Conservation (phyloP, 352 stramenopile species). For the Phytophthora crassamura region DNA sequence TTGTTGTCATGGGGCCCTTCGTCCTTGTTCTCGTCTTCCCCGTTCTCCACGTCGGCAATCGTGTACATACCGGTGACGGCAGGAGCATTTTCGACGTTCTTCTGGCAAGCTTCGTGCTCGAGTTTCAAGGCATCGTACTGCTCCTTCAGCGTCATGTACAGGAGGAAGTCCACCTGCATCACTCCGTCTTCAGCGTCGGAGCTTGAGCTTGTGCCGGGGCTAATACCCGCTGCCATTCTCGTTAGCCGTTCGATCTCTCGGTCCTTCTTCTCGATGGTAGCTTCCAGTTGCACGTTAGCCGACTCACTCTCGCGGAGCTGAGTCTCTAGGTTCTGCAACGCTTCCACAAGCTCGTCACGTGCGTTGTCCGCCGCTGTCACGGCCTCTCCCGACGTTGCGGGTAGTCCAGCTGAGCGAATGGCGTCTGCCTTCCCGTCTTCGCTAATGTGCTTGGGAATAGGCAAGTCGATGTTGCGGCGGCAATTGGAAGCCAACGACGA, state of each 20-base stretch:
- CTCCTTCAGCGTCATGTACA: slow-evolving; percentile 60
- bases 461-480: slow-evolving; percentile 20
- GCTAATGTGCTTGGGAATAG: slow-evolving; percentile 18
- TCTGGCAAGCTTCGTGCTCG: slow-evolving; percentile 45
- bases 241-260: slow-evolving; percentile 53
- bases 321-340: slow-evolving; percentile 57
- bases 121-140: slow-evolving; percentile 58
- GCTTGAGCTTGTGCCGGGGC: slow-evolving; percentile 15
- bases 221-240: slow-evolving; percentile 44
- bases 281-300: slow-evolving; percentile 66
- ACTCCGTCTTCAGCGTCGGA: slow-evolving; percentile 38
- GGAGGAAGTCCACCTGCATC: slow-evolving; percentile 62
- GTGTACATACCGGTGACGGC: slow-evolving; percentile 19
- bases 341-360: slow-evolving; percentile 50
- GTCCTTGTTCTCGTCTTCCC: slow-evolving; percentile 26
- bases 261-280: slow-evolving; percentile 55
- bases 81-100: slow-evolving; percentile 5
- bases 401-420: slow-evolving; percentile 25
- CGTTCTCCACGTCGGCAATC: slow-evolving; percentile 34
- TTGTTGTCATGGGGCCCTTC: slow-evolving; percentile 2
- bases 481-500: slow-evolving; percentile 47
- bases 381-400: slow-evolving; percentile 25
- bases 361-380: slow-evolving; percentile 19
- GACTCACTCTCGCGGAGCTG: slow-evolving; percentile 61
- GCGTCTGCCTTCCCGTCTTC: slow-evolving; percentile 25